Evolutionary conservation across 441 rosid species (phyloP).

Genomic region (Adansonia madagascariensis): DNA sequence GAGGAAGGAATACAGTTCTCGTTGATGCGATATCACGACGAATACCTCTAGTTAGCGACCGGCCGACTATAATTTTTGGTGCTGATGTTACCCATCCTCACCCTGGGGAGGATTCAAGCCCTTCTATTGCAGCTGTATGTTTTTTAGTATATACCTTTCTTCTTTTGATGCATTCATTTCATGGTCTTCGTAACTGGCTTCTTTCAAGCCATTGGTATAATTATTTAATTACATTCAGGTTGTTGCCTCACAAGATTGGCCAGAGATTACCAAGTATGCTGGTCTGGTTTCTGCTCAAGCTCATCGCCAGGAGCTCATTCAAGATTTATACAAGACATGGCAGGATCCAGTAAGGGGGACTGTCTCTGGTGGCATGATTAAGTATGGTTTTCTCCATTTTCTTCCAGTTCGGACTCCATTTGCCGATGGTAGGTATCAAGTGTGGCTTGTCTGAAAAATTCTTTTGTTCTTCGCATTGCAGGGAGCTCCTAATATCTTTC

Average conservation of each 20-base stretch:
- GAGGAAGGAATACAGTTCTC: slow-evolving; percentile 93
- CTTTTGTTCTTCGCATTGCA: slow-evolving; percentile 31
- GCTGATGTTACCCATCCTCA: slow-evolving; percentile 99
- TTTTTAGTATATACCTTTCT: not conserved
- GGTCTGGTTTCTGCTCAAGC: slow-evolving; percentile 96
- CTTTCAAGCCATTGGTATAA: not conserved
- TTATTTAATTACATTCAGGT: slow-evolving; percentile 48
- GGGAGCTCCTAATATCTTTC: slow-evolving; percentile 89
- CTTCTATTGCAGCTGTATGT: slow-evolving; percentile 95
- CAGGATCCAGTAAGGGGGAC: slow-evolving; percentile 86
- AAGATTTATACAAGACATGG: slow-evolving; percentile 82
- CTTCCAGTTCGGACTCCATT: not conserved
- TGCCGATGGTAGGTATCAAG: not conserved
- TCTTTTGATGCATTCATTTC: slow-evolving; percentile 13
- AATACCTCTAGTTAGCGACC: slow-evolving; percentile 87
- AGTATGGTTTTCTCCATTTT: slow-evolving; percentile 44
- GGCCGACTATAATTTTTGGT: slow-evolving; percentile 91
- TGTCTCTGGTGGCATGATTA: slow-evolving; percentile 94
- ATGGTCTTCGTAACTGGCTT: not conserved
- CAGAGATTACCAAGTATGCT: slow-evolving; percentile 87
- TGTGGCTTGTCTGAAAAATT: not conserved
- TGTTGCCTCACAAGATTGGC: slow-evolving; percentile 99
- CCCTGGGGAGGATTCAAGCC: slow-evolving; percentile 97
- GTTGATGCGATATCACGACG: slow-evolving; percentile 86
- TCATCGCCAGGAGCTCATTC: slow-evolving; percentile 93